phyloP scores from a whole-genome alignment of 495 filamentous ascomycete genomes.

The Aspergillus asperescens region DNA sequence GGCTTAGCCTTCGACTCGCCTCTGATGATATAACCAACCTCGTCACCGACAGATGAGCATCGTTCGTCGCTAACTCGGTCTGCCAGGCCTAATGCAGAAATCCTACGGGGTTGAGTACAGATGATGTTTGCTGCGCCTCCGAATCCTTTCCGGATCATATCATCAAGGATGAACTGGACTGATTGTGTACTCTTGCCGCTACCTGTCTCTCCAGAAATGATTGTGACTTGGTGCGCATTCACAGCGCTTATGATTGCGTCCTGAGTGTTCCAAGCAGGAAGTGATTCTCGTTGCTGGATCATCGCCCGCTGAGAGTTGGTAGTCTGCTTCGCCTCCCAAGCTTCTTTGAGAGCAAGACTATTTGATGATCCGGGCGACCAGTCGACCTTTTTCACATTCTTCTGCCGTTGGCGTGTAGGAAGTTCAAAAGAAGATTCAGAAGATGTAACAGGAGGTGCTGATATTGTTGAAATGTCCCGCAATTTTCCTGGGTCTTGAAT shows the following conservation, averaged over 20 bases:
- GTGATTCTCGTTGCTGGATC: slow-evolving; percentile 58
- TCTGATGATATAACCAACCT: slow-evolving; percentile 91
- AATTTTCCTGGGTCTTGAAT: slow-evolving; percentile 77
- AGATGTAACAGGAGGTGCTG: slow-evolving; percentile 25
- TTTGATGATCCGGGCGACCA: slow-evolving; percentile 31
- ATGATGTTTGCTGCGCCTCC: slow-evolving; percentile 84
- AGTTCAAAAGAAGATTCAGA: slow-evolving; percentile 22
- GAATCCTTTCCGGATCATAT: slow-evolving; percentile 70
- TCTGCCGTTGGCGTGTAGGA: slow-evolving; percentile 49
- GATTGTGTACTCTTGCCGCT: slow-evolving; percentile 96
- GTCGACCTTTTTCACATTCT: slow-evolving; percentile 35
- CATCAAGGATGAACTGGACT: slow-evolving; percentile 92
- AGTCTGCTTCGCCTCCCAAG: slow-evolving; percentile 53
- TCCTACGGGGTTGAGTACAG: slow-evolving; percentile 91
- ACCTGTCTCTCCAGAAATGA: slow-evolving; percentile 94
- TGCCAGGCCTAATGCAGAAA: slow-evolving; percentile 88
- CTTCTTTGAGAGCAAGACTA: slow-evolving; percentile 41
- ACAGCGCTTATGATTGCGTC: slow-evolving; percentile 71
- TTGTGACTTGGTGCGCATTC: slow-evolving; percentile 73
- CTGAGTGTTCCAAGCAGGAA: slow-evolving; percentile 85
- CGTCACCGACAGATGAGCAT: slow-evolving; percentile 72
- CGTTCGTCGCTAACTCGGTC: slow-evolving; percentile 93
- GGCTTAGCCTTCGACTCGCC: slow-evolving; percentile 71
- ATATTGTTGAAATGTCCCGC: slow-evolving; percentile 68
- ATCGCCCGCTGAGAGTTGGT: slow-evolving; percentile 61